Conservation (phyloP, 192 early-diverging fungal species). For the Entophlyctis luteolus region DNA sequence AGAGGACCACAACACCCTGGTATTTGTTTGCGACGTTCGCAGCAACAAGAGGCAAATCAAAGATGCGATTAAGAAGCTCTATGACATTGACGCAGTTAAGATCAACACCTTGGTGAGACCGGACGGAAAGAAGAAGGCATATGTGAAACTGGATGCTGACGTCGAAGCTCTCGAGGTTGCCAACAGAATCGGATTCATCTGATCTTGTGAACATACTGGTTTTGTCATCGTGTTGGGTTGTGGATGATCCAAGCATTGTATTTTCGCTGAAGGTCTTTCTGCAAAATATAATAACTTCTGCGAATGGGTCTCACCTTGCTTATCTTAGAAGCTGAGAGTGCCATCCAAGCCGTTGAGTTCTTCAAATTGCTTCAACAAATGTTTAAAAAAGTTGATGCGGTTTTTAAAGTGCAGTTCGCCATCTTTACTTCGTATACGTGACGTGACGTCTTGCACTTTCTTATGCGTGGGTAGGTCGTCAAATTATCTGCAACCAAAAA, state of each 20-base stretch:
- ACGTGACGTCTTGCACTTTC: conserved; percentile 21
- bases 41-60: conserved; percentile 99
- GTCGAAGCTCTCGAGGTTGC: conserved; percentile 98
- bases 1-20: conserved; percentile 98
- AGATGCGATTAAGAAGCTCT: conserved; percentile 93
- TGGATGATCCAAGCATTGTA: background rate
- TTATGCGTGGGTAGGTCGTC: conserved; percentile 42
- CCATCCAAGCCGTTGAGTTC: background rate
- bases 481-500: conserved; percentile 43
- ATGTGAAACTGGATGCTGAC: conserved; percentile 92
- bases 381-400: conserved; percentile 38
- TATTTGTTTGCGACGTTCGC: conserved; percentile 93
- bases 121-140: conserved; percentile 97
- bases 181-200: conserved; percentile 54
- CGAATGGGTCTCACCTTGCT: background rate
- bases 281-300: background rate
- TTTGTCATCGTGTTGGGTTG: background rate
- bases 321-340: background rate
- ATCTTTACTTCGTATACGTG: conserved; percentile 36
- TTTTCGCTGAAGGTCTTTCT: background rate
- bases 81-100: conserved; percentile 92
- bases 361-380: conserved; percentile 18
- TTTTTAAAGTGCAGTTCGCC: conserved; percentile 36
- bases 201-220: conserved; percentile 5
- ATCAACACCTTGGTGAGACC: conserved; percentile 98